phyloP scores from a whole-genome alignment of 805 yeast species.

The Cyberlindnera mississippiensis region DNA sequence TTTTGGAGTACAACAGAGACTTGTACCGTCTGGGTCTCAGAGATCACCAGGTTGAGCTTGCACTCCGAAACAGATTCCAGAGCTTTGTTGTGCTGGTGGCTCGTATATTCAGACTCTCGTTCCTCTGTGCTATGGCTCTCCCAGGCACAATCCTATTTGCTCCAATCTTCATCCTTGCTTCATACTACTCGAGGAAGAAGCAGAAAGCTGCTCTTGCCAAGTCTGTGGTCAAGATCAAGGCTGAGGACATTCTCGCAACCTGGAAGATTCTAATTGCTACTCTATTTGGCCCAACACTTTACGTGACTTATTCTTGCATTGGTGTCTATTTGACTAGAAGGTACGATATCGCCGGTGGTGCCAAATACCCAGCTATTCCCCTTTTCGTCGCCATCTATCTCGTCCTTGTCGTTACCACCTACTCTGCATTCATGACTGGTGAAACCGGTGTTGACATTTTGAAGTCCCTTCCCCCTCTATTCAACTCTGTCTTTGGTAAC shows the following conservation, averaged over 20 bases:
- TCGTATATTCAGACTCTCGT: slow-evolving; percentile 48
- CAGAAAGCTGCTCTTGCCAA: slow-evolving; percentile 78
- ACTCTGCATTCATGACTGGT: slow-evolving; percentile 82
- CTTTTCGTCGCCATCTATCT: slow-evolving; percentile 47
- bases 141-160: slow-evolving; percentile 84
- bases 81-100: slow-evolving; percentile 46
- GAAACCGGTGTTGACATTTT: slow-evolving; percentile 86
- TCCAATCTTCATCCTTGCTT: slow-evolving; percentile 79
- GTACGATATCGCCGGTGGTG: slow-evolving; percentile 22
- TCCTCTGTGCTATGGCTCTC: slow-evolving; percentile 57
- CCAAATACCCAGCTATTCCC: slow-evolving; percentile 18
- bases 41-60: slow-evolving; percentile 66
- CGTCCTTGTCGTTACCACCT: slow-evolving; percentile 68
- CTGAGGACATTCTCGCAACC: slow-evolving; percentile 88
- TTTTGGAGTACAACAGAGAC: slow-evolving; percentile 62
- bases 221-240: slow-evolving; percentile 88
- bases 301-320: slow-evolving; percentile 63
- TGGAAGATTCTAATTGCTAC: slow-evolving; percentile 90
- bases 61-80: slow-evolving; percentile 43
- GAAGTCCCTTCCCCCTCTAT: slow-evolving; percentile 76
- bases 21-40: slow-evolving; percentile 60
- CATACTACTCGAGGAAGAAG: slow-evolving; percentile 63
- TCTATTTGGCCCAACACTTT: slow-evolving; percentile 80
- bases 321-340: slow-evolving; percentile 37
- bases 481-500: slow-evolving; percentile 37